Evolutionary conservation across 2,329 filamentous ascomycete genomes (phyloP), one percentile per base, ranked within the genome.

Genomic region (Huntiella moniliformis): DNA sequence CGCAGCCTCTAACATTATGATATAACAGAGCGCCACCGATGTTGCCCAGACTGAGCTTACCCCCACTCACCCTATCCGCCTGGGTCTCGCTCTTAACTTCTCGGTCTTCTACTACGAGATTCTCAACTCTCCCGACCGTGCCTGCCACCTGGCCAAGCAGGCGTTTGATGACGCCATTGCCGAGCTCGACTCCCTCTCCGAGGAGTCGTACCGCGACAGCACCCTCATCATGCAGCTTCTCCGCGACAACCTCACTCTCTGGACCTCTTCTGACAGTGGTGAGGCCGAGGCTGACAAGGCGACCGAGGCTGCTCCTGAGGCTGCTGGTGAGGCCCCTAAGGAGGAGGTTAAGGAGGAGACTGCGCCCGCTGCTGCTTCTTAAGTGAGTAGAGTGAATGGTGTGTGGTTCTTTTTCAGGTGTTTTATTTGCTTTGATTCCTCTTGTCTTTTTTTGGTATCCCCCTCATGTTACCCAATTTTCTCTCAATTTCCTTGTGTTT

Each of bases 41-140:
- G 88, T 96, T 60, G 88, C 88, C 57, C 88, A 95, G 74, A 94
- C 85, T 55, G 88, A 96, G 68, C 80, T 96, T 57, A 88, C 88
- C 52, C 88, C 88, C 52, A 96, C 88, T 52, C 88, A 96, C 74
- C 88, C 88, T 58, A 96, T 96, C 71, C 87, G 88, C 60, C 84
- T 96, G 54, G 88, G 88, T 65, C 81, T 96, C 60, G 88, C 88
- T 56, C 79, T 96, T 57, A 96, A 95, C 81, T 95, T 96, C 78
- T 94, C 87, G 54, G 87, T 95, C 61, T 95, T 95, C 76, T 96
- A 96, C 80, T 96, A 96, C 67, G 91, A 96, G 78, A 96, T 96
- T 64, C 74, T 96, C 60, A 96, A 96, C 74, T 87, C 87, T 38
- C 88, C 88, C 54, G 91, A 96, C 65, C 87, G 92, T 71, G 88